Percentiles rank a stretch among this genome's conserved stretches.
Conservation (phyloP, 176 grass and related monocot species). For the barley (Hordeum vulgare) region DNA sequence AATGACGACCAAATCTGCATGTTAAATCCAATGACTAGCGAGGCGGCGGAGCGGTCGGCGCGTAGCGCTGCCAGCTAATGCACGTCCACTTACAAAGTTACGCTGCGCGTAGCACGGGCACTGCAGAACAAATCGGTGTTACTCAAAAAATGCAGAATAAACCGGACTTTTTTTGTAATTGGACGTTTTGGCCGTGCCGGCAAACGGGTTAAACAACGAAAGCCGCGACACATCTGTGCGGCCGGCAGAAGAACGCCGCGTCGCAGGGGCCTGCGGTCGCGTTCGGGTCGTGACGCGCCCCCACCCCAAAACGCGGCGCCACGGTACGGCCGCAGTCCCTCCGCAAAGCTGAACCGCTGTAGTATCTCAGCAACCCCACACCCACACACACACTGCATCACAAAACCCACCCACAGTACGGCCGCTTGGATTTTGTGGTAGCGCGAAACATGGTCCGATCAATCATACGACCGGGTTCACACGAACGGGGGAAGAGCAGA, state of each 20-base stretch:
- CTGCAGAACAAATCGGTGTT: too few relatives aligned
- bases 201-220: not conserved
- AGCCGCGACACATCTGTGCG: constrained; percentile 15
- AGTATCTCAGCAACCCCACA: constrained; percentile 10
- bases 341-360: constrained; percentile 21
- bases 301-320: constrained; percentile 26
- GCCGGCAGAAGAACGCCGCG: constrained; percentile 5
- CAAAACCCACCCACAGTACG: not conserved
- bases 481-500: not conserved
- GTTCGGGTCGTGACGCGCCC: not conserved
- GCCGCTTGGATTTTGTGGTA: constrained; percentile 6
- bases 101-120: not conserved
- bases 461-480: not conserved
- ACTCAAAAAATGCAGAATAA: too few relatives aligned
- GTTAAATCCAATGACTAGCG: too few relatives aligned
- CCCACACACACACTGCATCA: not conserved
- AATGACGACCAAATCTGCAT: too few relatives aligned
- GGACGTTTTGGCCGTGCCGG: too few relatives aligned
- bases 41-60: too few relatives aligned
- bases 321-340: constrained; percentile 1
- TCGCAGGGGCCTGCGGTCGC: not conserved
- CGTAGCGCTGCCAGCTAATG: too few relatives aligned
- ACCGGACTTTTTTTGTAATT: too few relatives aligned
- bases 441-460: not conserved
- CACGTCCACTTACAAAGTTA: too few relatives aligned